Conservation (phyloP, 192 early-diverging fungal species). For the Backusella tarrabulga region DNA sequence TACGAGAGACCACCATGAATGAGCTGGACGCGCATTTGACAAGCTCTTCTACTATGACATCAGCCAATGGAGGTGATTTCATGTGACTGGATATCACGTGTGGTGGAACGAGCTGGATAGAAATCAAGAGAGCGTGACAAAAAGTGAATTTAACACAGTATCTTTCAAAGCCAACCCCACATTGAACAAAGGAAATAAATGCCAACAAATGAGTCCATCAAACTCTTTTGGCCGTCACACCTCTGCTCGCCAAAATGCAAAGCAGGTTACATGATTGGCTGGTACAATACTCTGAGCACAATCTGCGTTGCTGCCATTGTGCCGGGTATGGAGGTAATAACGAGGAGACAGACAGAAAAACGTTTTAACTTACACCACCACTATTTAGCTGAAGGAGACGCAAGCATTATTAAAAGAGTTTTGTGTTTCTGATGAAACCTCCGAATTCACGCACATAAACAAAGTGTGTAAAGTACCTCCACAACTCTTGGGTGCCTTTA, state of each 20-base stretch:
- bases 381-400: slow-evolving; percentile 9
- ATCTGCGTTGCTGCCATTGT: slow-evolving; percentile 52
- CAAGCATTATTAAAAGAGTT: slow-evolving; percentile 13
- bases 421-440: slow-evolving; percentile 2
- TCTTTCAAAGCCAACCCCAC: neutral
- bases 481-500: slow-evolving; percentile 15
- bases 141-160: neutral
- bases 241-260: slow-evolving; percentile 41
- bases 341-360: neutral
- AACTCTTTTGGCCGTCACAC: slow-evolving; percentile 55
- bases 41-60: too few relatives aligned
- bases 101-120: neutral
- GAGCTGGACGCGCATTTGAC: too few relatives aligned
- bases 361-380: too few relatives aligned
- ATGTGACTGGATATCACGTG: neutral
- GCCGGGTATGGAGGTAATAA: slow-evolving; percentile 45
- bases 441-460: slow-evolving; percentile 14
- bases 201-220: slow-evolving; percentile 12
- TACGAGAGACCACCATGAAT: too few relatives aligned
- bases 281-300: slow-evolving; percentile 47
- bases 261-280: slow-evolving; percentile 52
- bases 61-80: too few relatives aligned
- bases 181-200: neutral
- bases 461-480: slow-evolving; percentile 20
- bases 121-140: too few relatives aligned